These are phyloP conservation scores for Ceratobasidium sp. DNA, from an alignment of 1,284 basidiomycete species.

Conservation along the genomic window DNA sequence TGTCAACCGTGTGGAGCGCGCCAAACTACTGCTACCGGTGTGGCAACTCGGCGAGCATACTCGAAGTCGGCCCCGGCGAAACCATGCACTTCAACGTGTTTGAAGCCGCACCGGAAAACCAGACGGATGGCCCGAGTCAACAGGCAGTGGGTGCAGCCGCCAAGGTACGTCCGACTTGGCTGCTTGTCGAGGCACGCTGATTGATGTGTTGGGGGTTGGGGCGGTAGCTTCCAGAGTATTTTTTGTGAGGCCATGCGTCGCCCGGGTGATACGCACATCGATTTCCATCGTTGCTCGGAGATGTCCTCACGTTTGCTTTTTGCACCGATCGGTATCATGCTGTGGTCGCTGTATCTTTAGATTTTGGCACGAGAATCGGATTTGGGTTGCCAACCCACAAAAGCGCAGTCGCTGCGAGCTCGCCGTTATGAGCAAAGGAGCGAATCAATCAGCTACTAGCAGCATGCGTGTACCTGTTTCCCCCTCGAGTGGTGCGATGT, in stretches of 20 bases:
- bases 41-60: slow-evolving; percentile 95
- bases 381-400: neutral
- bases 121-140: slow-evolving; percentile 81
- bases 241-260: slow-evolving; percentile 25
- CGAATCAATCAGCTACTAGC: too few species aligned
- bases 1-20: slow-evolving; percentile 98
- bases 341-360: slow-evolving; percentile 1
- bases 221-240: slow-evolving; percentile 46
- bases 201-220: neutral
- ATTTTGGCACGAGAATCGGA: slow-evolving; percentile 7
- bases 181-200: neutral
- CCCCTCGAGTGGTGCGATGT: too few species aligned
- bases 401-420: neutral
- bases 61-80: slow-evolving; percentile 94
- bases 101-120: slow-evolving; percentile 98
- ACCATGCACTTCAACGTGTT: slow-evolving; percentile 97
- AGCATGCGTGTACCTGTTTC: too few species aligned
- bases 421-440: slow-evolving; percentile 6
- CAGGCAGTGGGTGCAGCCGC: slow-evolving; percentile 74
- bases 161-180: slow-evolving; percentile 43
- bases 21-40: slow-evolving; percentile 99
- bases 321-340: slow-evolving; percentile 5
- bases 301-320: neutral
- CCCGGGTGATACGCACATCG: neutral
- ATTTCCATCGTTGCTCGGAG: neutral